phyloP scores from a whole-genome alignment of 768 basidiomycete species.

The Serendipita sp. region DNA sequence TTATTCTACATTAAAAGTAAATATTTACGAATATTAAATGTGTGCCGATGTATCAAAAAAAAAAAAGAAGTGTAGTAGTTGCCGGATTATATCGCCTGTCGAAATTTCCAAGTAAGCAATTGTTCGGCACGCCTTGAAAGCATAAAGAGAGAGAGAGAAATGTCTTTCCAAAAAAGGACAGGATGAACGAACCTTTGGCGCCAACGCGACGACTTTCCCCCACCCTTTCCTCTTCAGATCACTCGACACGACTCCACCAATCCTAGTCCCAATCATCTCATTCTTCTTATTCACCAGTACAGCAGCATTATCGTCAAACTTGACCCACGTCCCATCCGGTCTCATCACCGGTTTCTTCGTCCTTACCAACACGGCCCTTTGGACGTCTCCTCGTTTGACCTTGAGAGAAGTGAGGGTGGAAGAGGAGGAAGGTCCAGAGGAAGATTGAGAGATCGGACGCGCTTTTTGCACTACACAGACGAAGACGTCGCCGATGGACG shows the following conservation, averaged over 20 bases:
- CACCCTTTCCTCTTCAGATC: conserved; percentile 84
- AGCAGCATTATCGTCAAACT: conserved; percentile 94
- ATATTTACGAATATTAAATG: too few relatives aligned
- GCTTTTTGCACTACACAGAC: conserved; percentile 90
- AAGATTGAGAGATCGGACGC: conserved; percentile 39
- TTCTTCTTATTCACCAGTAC: conserved; percentile 90
- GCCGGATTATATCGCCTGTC: too few relatives aligned
- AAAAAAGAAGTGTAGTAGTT: too few relatives aligned
- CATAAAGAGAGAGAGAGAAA: conserved; percentile 1
- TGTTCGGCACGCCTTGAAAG: background rate
- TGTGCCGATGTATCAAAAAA: too few relatives aligned
- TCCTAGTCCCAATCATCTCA: conserved; percentile 89
- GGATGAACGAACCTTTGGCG: conserved; percentile 54
- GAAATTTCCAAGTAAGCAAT: too few relatives aligned
- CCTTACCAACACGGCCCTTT: conserved; percentile 89
- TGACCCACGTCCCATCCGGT: conserved; percentile 72
- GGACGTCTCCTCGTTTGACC: conserved; percentile 83
- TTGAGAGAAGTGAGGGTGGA: conserved; percentile 53
- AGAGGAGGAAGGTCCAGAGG: conserved; percentile 34
- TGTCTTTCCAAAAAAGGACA: background rate
- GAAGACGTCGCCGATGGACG: conserved; percentile 85
- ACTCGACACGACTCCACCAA: conserved; percentile 83
- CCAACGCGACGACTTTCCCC: conserved; percentile 85
- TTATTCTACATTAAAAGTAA: too few relatives aligned
- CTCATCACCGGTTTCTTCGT: conserved; percentile 74